phyloP scores from a whole-genome alignment of 2,329 filamentous ascomycete species.

The Cadophora malorum region DNA sequence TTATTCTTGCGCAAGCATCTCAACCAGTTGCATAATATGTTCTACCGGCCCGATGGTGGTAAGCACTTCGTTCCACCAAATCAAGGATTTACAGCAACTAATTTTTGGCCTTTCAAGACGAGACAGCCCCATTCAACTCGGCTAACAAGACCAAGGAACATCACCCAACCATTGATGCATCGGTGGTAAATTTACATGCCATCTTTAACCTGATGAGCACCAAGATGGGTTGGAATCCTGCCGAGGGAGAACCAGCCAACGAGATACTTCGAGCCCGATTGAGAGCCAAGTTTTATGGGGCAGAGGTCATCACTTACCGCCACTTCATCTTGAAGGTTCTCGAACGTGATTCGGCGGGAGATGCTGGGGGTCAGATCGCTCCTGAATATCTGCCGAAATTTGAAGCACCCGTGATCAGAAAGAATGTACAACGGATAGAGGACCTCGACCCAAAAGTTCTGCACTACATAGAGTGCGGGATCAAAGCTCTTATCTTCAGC shows the following conservation, averaged over 20 bases:
- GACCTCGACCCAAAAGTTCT: conserved; percentile 55
- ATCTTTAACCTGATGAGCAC: conserved; percentile 53
- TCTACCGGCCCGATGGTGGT: conserved; percentile 44
- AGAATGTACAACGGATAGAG: conserved; percentile 44
- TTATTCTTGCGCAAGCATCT: conserved; percentile 68
- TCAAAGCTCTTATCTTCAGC: conserved; percentile 78
- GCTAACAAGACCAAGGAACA: conserved; percentile 40
- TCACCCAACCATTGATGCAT: conserved; percentile 55
- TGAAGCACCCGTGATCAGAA: conserved; percentile 47
- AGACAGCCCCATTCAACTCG: conserved; percentile 39
- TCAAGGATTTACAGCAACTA: conserved; percentile 45
- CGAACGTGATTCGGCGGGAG: conserved; percentile 42
- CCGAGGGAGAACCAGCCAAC: conserved; percentile 61
- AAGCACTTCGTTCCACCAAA: conserved; percentile 37
- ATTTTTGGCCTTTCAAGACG: conserved; percentile 53
- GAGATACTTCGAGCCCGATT: conserved; percentile 85
- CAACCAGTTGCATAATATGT: conserved; percentile 63
- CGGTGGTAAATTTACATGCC: conserved; percentile 50
- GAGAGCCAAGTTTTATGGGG: conserved; percentile 94
- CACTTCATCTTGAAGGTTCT: conserved; percentile 71
- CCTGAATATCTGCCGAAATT: conserved; percentile 38
- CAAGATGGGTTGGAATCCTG: conserved; percentile 54
- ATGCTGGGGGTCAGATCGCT: conserved; percentile 28
- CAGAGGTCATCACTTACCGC: conserved; percentile 85
- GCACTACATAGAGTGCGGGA: conserved; percentile 57